These are phyloP conservation scores for Sphaerulina vaccinii DNA, from an alignment of 2,329 filamentous ascomycete genomes.

Conservation along the genomic window DNA sequence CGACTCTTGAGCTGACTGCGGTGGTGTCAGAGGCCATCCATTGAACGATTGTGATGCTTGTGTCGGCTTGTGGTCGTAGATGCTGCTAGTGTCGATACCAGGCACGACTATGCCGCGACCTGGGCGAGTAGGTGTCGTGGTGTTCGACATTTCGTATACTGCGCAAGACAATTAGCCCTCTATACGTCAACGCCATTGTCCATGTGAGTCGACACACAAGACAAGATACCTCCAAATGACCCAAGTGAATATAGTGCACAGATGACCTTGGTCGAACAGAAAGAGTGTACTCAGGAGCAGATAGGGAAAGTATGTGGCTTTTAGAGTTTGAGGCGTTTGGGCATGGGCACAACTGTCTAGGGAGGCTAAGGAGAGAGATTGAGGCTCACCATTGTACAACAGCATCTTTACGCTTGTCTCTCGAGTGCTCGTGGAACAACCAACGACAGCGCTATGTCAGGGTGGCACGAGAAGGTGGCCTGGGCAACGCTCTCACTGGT, in stretches of 20 bases:
- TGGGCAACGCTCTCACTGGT: conserved; percentile 28
- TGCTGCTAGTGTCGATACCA: conserved; percentile 29
- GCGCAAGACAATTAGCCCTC: conserved; percentile 11
- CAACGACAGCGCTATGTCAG: conserved; percentile 28
- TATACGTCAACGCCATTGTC: conserved; percentile 18
- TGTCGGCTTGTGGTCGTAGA: conserved; percentile 14
- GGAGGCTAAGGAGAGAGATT: conserved; percentile 20
- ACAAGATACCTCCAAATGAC: conserved; percentile 19
- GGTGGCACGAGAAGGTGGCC: conserved; percentile 30
- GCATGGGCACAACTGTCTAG: conserved; percentile 19
- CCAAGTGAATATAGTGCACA: conserved; percentile 9
- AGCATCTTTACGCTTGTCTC: conserved; percentile 26
- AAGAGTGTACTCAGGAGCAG: conserved; percentile 14
- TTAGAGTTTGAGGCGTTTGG: conserved; percentile 25
- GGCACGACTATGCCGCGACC: conserved; percentile 28
- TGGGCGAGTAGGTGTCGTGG: conserved; percentile 26
- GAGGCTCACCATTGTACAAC: conserved; percentile 35
- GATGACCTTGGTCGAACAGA: conserved; percentile 23
- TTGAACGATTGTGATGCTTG: conserved; percentile 12
- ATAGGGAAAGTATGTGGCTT: conserved; percentile 32
- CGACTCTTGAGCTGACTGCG: conserved; percentile 32
- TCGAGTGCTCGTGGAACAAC: conserved; percentile 26
- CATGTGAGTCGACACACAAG: conserved; percentile 27
- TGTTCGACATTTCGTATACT: conserved; percentile 32
- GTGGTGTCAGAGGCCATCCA: conserved; percentile 31